These are phyloP conservation scores for Periconia sp. DNA, from an alignment of 2,329 filamentous ascomycete genomes.

Conservation along the genomic window DNA sequence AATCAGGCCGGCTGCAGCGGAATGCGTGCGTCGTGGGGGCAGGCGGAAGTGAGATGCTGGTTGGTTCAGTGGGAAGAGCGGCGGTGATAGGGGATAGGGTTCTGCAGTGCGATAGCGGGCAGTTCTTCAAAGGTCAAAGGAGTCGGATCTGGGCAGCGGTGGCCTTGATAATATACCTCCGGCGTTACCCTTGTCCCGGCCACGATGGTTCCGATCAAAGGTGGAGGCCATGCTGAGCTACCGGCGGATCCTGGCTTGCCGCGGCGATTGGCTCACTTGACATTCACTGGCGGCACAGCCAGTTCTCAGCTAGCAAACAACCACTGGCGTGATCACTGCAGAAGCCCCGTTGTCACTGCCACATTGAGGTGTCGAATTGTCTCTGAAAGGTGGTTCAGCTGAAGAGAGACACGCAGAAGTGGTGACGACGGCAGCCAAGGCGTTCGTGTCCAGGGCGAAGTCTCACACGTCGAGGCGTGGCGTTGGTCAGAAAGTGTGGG, in stretches of 20 bases:
- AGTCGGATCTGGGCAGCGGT: conserved; percentile 22
- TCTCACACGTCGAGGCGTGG: conserved; percentile 14
- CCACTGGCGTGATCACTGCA: conserved; percentile 11
- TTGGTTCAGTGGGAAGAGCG: conserved; percentile 24
- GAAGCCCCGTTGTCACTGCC: conserved; percentile 15
- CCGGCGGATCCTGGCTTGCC: conserved; percentile 32
- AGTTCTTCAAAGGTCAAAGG: conserved; percentile 11
- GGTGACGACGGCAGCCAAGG: conserved; percentile 10
- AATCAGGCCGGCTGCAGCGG: conserved; percentile 31
- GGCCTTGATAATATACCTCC: conserved; percentile 44
- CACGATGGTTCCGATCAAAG: conserved; percentile 28
- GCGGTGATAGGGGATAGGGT: conserved; percentile 21
- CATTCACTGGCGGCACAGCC: conserved; percentile 26
- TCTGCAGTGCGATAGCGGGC: conserved; percentile 23
- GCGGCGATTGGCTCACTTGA: conserved; percentile 20
- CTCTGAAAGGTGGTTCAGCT: too few relatives aligned
- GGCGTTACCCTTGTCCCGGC: conserved; percentile 29
- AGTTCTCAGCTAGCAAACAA: conserved; percentile 16
- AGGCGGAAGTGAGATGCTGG: conserved; percentile 17
- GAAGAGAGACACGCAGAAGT: conserved; percentile 7
- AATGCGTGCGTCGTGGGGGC: conserved; percentile 39
- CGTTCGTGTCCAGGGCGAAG: conserved; percentile 14
- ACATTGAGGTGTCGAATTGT: conserved; percentile 6
- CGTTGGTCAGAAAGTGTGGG: conserved; percentile 34
- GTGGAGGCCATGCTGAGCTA: conserved; percentile 32